Evolutionary conservation across 176 grass and related monocot species (phyloP).

Genomic region (Hordeum marinum): DNA sequence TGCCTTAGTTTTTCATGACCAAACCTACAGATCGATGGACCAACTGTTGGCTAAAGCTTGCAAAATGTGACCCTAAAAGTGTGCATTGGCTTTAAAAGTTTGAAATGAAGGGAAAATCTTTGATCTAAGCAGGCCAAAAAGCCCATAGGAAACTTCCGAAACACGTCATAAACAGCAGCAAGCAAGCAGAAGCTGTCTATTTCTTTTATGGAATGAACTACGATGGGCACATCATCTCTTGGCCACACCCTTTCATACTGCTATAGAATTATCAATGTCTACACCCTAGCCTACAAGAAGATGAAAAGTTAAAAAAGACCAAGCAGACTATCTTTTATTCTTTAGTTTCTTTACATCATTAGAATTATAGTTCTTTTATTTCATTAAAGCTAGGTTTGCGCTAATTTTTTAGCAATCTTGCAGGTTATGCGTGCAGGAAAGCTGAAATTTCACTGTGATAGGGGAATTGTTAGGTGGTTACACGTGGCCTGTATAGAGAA

Average conservation of each 20-base stretch:
- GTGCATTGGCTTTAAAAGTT: background rate
- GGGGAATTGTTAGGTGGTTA: constrained; percentile 30
- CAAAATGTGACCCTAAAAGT: background rate
- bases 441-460: constrained; percentile 30
- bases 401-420: constrained; percentile 18
- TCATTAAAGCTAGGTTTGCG: constrained; percentile 25
- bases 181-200: background rate
- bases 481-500: constrained; percentile 42
- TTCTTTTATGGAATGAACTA: constrained; percentile 27
- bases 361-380: constrained; percentile 27
- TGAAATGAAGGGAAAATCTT: background rate
- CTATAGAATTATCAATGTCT: constrained; percentile 10
- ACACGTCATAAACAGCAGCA: constrained; percentile 11
- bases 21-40: background rate
- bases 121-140: constrained; percentile 10
- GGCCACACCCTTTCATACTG: background rate
- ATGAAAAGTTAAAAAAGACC: constrained; percentile 23
- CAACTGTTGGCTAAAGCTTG: background rate
- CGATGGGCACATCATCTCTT: constrained; percentile 3
- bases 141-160: background rate
- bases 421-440: constrained; percentile 24
- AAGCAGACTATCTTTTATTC: background rate
- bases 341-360: constrained; percentile 27
- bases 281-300: background rate
- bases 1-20: background rate